Conservation (phyloP, 179 eudicot genomes). For the Beta macrorhiza region DNA sequence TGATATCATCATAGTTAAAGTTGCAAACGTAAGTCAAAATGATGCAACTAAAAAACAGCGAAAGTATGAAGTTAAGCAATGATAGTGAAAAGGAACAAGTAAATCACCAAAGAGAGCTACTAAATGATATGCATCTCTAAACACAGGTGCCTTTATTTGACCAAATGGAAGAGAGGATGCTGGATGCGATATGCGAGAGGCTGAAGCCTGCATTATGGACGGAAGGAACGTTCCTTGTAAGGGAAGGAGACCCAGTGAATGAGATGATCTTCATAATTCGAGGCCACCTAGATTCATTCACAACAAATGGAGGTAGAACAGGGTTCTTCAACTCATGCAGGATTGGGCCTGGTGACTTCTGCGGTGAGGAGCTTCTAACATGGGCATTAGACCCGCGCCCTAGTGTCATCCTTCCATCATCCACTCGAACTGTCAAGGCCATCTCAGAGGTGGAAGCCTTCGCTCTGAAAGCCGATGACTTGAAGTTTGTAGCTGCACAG, state of each 20-base stretch:
- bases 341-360: slow-evolving; percentile 73
- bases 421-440: slow-evolving; percentile 73
- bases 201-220: slow-evolving; percentile 66
- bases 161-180: slow-evolving; percentile 74
- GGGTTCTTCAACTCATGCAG: slow-evolving; percentile 78
- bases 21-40: too few relatives aligned
- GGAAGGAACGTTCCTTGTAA: slow-evolving; percentile 53
- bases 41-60: neutral
- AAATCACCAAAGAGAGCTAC: neutral
- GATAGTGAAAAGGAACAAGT: neutral
- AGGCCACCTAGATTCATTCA: slow-evolving; percentile 72
- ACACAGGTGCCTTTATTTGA: slow-evolving; percentile 76
- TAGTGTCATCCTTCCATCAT: slow-evolving; percentile 58
- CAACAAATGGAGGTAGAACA: slow-evolving; percentile 76
- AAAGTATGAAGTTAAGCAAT: neutral
- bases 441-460: slow-evolving; percentile 74
- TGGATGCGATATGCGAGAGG: slow-evolving; percentile 82
- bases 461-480: slow-evolving; percentile 69
- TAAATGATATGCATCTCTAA: neutral
- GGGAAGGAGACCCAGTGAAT: slow-evolving; percentile 83
- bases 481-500: slow-evolving; percentile 70
- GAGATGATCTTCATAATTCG: slow-evolving; percentile 82
- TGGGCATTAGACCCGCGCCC: slow-evolving; percentile 73
- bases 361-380: slow-evolving; percentile 75
- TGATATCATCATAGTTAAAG: too few relatives aligned